Evolutionary conservation across 2,329 filamentous ascomycete species (phyloP).

Genomic region (Pseudonectria foliicola): DNA sequence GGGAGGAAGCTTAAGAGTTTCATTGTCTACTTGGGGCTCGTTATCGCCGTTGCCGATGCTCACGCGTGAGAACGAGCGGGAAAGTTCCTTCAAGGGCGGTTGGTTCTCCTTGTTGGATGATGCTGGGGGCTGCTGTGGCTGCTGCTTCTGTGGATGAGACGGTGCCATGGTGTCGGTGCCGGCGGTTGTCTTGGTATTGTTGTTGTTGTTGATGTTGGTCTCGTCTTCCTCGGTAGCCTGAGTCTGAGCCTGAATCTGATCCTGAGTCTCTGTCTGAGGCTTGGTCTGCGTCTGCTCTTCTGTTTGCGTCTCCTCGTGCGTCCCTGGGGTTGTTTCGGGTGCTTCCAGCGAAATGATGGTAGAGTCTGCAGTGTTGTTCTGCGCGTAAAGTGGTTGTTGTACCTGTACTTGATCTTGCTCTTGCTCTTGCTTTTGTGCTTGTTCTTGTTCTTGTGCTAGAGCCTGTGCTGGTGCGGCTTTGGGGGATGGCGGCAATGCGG

Average conservation of each 20-base stretch:
- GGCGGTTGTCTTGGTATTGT: not conserved
- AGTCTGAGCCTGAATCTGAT: too few species aligned
- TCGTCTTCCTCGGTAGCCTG: not conserved
- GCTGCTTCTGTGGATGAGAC: not conserved
- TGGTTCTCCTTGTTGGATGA: constrained; percentile 25
- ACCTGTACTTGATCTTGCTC: not conserved
- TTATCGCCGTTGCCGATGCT: constrained; percentile 7
- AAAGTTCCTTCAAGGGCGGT: constrained; percentile 8
- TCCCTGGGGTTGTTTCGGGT: not conserved
- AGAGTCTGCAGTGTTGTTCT: not conserved
- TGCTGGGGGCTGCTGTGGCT: constrained; percentile 1
- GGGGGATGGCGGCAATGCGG: too few species aligned
- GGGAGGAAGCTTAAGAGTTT: not conserved
- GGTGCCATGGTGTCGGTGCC: constrained; percentile 15
- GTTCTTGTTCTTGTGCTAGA: too few species aligned
- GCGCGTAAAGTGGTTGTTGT: constrained; percentile 1
- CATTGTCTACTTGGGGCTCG: not conserved
- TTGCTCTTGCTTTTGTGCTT: constrained; percentile 4
- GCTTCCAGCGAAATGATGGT: not conserved
- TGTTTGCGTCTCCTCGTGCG: too few species aligned
- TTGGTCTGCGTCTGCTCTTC: not conserved
- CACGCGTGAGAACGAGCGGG: constrained; percentile 13
- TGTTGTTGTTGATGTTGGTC: not conserved
- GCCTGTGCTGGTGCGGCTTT: too few species aligned
- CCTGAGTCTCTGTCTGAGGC: not conserved